A percentile compares a stretch with the other conserved stretches of the same genome.
phyloP scores from a whole-genome alignment of 345 rosid species.

The Alliaria petiolata region DNA sequence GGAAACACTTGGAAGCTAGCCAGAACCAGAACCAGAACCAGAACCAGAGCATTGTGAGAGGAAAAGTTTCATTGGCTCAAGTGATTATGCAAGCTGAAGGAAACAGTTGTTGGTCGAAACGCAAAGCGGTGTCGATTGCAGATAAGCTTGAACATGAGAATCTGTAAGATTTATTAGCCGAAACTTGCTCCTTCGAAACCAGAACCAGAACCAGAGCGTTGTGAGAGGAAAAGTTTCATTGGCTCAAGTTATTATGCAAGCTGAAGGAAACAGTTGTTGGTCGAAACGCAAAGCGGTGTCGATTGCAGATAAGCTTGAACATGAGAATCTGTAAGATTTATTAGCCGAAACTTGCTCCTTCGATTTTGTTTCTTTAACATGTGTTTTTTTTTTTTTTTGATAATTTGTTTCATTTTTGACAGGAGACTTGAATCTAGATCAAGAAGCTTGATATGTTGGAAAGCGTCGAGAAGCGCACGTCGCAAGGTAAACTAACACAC shows the following conservation, averaged over 20 bases:
- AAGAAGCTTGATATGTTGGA: constrained; percentile 91
- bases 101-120: constrained; percentile 77
- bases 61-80: constrained; percentile 85
- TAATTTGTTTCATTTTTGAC: constrained; percentile 26
- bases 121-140: constrained; percentile 80
- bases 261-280: constrained; percentile 83
- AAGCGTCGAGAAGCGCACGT: constrained; percentile 54
- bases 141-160: constrained; percentile 96
- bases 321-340: constrained; percentile 78
- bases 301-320: constrained; percentile 92
- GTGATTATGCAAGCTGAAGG: constrained; percentile 93
- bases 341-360: neutral
- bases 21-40: constrained; percentile 18
- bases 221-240: constrained; percentile 90
- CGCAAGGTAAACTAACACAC: constrained; percentile 56
- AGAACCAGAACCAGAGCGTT: constrained; percentile 71
- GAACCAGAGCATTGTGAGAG: constrained; percentile 78
- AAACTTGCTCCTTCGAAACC: constrained; percentile 21
- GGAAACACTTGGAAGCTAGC: constrained; percentile 45
- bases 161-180: constrained; percentile 59
- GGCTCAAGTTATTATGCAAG: constrained; percentile 82
- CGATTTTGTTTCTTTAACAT: neutral
- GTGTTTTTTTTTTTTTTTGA: constrained; percentile 3
- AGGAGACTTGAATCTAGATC: constrained; percentile 93
- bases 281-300: constrained; percentile 84